Evolutionary conservation across 331 rosid genomes (phyloP), one percentile per base, ranked within the genome.

Genomic region (Cydonia oblonga): DNA sequence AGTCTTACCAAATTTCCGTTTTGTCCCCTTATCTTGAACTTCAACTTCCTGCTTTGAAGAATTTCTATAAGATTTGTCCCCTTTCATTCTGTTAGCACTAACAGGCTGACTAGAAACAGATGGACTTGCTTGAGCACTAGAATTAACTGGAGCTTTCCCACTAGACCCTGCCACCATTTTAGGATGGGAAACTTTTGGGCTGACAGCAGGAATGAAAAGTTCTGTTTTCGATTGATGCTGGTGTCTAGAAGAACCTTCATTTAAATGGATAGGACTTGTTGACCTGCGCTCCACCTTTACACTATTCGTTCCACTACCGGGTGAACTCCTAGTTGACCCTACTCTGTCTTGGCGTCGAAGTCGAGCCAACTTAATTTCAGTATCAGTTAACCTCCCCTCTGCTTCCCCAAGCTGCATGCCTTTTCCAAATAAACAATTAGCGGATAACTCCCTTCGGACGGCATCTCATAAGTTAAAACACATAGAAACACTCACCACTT

Each of bases 391-490:
- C 83, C 86, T 86, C 76, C 73, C 83, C 82, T 88, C 96, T 5
- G 96, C 86, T 73, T 91, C 99, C 9, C 77, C 86, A 81, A 95
- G 96, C 97, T 91, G 87, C 86, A 64, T 54, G 38, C 59, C 5
- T 25, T 78, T 60, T 63, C 42, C 64, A 80, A 76, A 80, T 22
- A 42, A 63, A 81, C 20, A 52, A 71, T 81, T 30, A 85, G 84
- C 29, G 16, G 25, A 77, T 51, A 69, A 15, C 9, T 28, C 25
- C 35, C 33, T 54, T 35, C 11, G 9, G 29, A 62, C 65, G 64
- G 51, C 70, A 68, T 29, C 30, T 24, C 44, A 74, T 54, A 6
- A 22, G 42, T 35, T 11, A 7, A 19, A 23, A 57, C 46, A 52
- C 54, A 33, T 19, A n/a, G 42, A n/a, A 38, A 54, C 57, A 3